These are phyloP conservation scores for Trypanosoma platydactyli DNA, from an alignment of 208 protist genomes.

Conservation along the genomic window DNA sequence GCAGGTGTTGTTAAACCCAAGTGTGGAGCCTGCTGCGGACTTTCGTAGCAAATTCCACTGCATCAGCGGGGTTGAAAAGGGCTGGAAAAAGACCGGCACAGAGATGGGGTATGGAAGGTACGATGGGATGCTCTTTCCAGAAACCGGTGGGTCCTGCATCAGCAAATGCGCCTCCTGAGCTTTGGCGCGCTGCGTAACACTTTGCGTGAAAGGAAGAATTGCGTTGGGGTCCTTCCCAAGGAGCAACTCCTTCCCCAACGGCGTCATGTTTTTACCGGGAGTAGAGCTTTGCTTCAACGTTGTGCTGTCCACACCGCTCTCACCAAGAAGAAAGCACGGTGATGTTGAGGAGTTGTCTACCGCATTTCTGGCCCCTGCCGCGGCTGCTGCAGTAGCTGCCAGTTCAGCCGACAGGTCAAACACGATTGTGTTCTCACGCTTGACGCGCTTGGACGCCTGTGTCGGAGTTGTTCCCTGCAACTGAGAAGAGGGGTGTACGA, in stretches of 20 bases:
- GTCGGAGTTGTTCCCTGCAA: constrained; percentile 1
- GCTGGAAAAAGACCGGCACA: constrained; percentile 72
- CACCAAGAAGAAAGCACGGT: constrained; percentile 12
- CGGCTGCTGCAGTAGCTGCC: constrained; percentile 5
- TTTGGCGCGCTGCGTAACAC: constrained; percentile 50
- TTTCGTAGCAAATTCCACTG: constrained; percentile 89
- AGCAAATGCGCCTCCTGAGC: constrained; percentile 66
- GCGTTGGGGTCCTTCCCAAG: constrained; percentile 59
- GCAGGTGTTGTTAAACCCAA: constrained; percentile 29
- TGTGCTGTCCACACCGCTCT: constrained; percentile 26
- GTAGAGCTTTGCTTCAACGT: constrained; percentile 70
- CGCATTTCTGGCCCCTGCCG: constrained; percentile 16
- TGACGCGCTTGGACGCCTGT: constrained; percentile 35
- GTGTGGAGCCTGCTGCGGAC: constrained; percentile 45
- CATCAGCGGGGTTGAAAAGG: constrained; percentile 61
- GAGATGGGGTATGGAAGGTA: constrained; percentile 67
- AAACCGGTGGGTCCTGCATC: constrained; percentile 47
- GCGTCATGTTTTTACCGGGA: constrained; percentile 57
- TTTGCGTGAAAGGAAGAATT: constrained; percentile 68
- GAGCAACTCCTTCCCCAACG: constrained; percentile 76
- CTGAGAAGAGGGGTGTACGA: constrained; percentile 16
- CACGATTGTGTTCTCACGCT: constrained; percentile 62
- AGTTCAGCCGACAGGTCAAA: constrained; percentile 53
- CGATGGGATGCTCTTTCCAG: constrained; percentile 59
- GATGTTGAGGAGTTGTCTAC: constrained; percentile 1